Evolutionary conservation across 441 rosid genomes (phyloP), one percentile per base, ranked within the genome.

Genomic region (Sinapis alba): DNA sequence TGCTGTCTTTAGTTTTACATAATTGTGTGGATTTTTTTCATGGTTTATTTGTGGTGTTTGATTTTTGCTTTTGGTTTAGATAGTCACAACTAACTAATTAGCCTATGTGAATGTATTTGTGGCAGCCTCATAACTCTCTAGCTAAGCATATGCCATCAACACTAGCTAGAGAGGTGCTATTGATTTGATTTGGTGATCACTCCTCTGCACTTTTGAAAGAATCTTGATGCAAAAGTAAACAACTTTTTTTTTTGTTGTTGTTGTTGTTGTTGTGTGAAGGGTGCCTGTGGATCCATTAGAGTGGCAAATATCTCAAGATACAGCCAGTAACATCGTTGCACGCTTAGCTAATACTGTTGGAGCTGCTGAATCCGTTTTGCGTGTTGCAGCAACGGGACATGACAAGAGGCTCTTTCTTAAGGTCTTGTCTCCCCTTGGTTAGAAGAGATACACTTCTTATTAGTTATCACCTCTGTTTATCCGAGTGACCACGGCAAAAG

Each of bases 371-470:
- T 91, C 99, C 27, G 99, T 94, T 73, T 74, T 91, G 73, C 85
- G 99, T 78, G 99, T 95, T 62, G 97, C 99, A 34, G 98, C 97
- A 15, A 90, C 97, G 21, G 97, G 97, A 26, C 99, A 95, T 38
- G 97, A 95, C 86, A 95, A 93, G 81, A 82, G 93, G 65, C 85
- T 95, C 5, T 91, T 93, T 71, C 45, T 90, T 65, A 91, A 84
- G 98, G 98, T 38, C 12, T 38, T 2, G 6, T 38, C 47, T 4
- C 47, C 47, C 47, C 47, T 12, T 12, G 38, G 38, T 32, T 32
- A 38, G 47, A 12, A 38, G 47, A 38, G 5, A 38, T 38, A 38
- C 15, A n/a, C n/a, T n/a, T n/a, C n/a, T n/a, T n/a, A n/a, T 26
- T 5, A 26, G n/a, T n/a, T n/a, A n/a, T n/a, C n/a, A n/a, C n/a